Base-by-base conservation (phyloP, 495 filamentous ascomycete genomes). In the Xanthoparmelia taractica region DNA sequence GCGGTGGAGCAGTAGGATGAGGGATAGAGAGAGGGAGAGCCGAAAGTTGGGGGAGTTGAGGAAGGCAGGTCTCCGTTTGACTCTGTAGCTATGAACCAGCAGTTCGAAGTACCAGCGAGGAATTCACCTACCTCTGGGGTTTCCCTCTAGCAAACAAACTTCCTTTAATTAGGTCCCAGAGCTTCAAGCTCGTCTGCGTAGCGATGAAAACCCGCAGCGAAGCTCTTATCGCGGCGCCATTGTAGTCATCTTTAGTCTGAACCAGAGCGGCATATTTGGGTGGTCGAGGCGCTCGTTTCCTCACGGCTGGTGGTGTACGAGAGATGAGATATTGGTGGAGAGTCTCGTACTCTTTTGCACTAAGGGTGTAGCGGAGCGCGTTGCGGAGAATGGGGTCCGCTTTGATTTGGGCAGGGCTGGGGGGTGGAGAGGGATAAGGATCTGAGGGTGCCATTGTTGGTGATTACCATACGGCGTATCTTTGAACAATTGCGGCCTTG, bases 1-100 rank as follows among this genome's bases (percentile, higher is more conserved):
- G 47, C 94, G 85, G 68, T 98, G 92, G 65, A 96, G 79, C 43
- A 97, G 80, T 37, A 98, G 80, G 56, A 97, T 86, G 15, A 87
- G 83, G 55, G 91, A 91, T 37, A 96, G 78, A 1, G 90, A 91
- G 33, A 92, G 74, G 20, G 91, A 90, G 18, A 96, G 80, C 57
- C 92, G 82, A 57, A 95, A 79, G 57, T 87, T 87, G 1, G 88
- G 80, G 3, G 85, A 88, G 63, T 84, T 85, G 71, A 86, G 79
- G 36, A 91, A 72, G 2, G 85, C 75, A 13, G 70, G 77, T 70
- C 75, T 83, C 48, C 70, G 37, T 63, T 77, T 73, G 36, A 74
- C 71, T 65, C 76, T 80, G 56, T 36, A 33, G 31, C 57, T 54
- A 12, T 60, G 40, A 63, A 45, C 61, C 31, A 66, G 41, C 4